A percentile compares a stretch with the other conserved stretches of the same genome.
Evolutionary conservation across 139 green algal genomes (phyloP).

Genomic region (Dunaliella sp.): DNA sequence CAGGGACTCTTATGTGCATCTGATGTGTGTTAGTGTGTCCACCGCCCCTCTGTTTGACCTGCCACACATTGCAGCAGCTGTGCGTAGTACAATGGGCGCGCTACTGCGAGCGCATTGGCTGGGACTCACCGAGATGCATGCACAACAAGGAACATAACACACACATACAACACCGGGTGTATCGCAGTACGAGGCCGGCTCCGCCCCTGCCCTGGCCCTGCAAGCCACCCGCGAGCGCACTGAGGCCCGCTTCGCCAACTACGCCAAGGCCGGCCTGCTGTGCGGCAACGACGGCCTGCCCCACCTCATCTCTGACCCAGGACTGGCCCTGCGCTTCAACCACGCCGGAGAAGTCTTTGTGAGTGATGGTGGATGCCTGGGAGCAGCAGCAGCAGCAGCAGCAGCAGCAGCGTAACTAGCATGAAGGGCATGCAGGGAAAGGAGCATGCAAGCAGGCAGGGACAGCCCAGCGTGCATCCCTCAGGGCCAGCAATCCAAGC

Average conservation of each 20-base stretch:
- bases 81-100: too few relatives aligned
- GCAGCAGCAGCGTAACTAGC: not conserved
- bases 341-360: slow-evolving; percentile 94
- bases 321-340: slow-evolving; percentile 86
- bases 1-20: too few relatives aligned
- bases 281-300: slow-evolving; percentile 96
- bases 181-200: slow-evolving; percentile 87
- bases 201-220: slow-evolving; percentile 84
- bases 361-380: too few relatives aligned
- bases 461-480: not conserved
- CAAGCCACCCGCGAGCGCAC: slow-evolving; percentile 94
- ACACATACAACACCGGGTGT: not conserved
- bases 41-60: too few relatives aligned
- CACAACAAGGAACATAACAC: too few relatives aligned
- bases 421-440: not conserved
- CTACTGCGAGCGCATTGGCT: too few relatives aligned
- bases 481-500: too few relatives aligned
- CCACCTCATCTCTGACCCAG: slow-evolving; percentile 97
- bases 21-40: too few relatives aligned
- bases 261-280: slow-evolving; percentile 88
- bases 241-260: slow-evolving; percentile 91
- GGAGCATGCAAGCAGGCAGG: not conserved
- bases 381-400: too few relatives aligned
- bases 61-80: too few relatives aligned
- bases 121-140: too few relatives aligned